These are phyloP conservation scores for Macadamia tetraphylla DNA, from an alignment of 164 flowering plant genomes.

Conservation along the genomic window DNA sequence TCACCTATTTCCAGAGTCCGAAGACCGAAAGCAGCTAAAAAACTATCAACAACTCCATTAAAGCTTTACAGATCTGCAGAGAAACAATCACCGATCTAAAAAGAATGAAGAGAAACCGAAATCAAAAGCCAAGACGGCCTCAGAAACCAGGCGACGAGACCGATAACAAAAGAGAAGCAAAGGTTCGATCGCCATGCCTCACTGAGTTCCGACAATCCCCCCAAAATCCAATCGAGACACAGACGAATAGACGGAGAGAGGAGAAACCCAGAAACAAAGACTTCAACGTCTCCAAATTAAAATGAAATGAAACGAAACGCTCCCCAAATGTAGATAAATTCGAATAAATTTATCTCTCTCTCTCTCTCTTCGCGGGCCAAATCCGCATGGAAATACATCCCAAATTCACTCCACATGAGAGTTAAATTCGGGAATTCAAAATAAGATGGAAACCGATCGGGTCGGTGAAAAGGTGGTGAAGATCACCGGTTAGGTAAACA, in stretches of 20 bases:
- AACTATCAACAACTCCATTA: slow-evolving; percentile 1
- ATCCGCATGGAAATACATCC: slow-evolving; percentile 31
- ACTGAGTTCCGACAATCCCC: too few species aligned
- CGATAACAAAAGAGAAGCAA: slow-evolving; percentile 1
- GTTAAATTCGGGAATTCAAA: slow-evolving; percentile 21
- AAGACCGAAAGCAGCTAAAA: not conserved
- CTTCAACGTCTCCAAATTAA: slow-evolving; percentile 22
- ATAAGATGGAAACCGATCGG: slow-evolving; percentile 12
- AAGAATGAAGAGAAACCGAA: not conserved
- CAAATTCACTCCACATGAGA: slow-evolving; percentile 33
- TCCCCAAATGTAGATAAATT: slow-evolving; percentile 7
- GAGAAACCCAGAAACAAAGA: not conserved
- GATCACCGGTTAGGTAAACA: not conserved
- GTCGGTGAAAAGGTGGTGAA: slow-evolving; percentile 22
- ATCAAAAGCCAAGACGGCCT: not conserved
- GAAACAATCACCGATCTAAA: slow-evolving; percentile 5
- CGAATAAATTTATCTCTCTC: not conserved
- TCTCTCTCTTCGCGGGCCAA: not conserved
- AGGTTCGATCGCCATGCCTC: slow-evolving; percentile 4
- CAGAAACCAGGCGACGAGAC: slow-evolving; percentile 4
- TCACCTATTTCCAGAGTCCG: slow-evolving; percentile 9
- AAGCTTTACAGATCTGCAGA: slow-evolving; percentile 7
- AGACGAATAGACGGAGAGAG: not conserved
- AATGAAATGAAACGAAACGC: slow-evolving; percentile 17
- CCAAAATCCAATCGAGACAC: too few species aligned